phyloP scores from a whole-genome alignment of 2,329 filamentous ascomycete genomes.

The Ophiostoma sp. region DNA sequence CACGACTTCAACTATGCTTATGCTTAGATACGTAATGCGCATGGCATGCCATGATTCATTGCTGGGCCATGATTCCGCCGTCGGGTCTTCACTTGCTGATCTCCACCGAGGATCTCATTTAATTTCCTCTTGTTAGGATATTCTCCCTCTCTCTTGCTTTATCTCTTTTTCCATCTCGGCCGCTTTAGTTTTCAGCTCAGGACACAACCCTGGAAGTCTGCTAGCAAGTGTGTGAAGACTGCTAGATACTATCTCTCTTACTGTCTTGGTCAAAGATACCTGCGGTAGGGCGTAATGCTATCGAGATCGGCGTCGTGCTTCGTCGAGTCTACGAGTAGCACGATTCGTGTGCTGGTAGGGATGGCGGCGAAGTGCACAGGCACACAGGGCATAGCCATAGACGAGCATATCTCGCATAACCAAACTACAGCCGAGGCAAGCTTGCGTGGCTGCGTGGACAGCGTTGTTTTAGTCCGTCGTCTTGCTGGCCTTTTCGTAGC shows the following conservation, averaged over 20 bases:
- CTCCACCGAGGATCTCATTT: not conserved
- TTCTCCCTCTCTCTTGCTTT: too few relatives aligned
- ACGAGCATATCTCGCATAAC: too few relatives aligned
- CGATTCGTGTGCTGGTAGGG: not conserved
- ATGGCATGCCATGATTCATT: too few relatives aligned
- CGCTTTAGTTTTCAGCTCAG: slow-evolving; percentile 6
- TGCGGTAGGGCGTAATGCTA: too few relatives aligned
- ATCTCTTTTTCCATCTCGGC: slow-evolving; percentile 3
- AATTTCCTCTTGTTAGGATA: not conserved
- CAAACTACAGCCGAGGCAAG: not conserved
- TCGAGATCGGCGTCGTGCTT: too few relatives aligned
- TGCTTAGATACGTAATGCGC: too few relatives aligned
- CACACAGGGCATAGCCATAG: too few relatives aligned
- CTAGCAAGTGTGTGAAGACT: not conserved
- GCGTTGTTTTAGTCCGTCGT: not conserved
- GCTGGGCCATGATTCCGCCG: too few relatives aligned
- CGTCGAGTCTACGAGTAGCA: too few relatives aligned
- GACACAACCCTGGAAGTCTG: not conserved
- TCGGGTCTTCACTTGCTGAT: too few relatives aligned
- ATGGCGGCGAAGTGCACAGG: not conserved
- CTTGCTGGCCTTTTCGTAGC: not conserved
- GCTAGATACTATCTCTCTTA: not conserved
- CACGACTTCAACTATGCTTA: too few relatives aligned
- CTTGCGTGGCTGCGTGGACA: not conserved
- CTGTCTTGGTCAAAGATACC: too few relatives aligned